Conservation (phyloP, 2,329 filamentous ascomycete species). For the Diaporthe sp. region DNA sequence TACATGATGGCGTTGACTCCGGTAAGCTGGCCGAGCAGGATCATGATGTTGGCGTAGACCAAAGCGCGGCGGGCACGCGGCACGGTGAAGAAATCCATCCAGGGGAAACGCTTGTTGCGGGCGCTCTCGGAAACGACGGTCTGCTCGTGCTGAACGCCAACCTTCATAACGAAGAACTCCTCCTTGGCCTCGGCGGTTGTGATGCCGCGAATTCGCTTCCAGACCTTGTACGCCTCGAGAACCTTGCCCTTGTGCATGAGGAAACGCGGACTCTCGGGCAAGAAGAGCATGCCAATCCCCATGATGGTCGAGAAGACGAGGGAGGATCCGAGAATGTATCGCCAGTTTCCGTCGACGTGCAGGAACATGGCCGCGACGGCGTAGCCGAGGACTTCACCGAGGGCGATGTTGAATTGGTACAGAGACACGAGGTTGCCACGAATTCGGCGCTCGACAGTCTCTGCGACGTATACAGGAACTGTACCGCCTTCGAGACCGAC, state of each 20-base stretch:
- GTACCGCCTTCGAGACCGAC: slow-evolving; percentile 82
- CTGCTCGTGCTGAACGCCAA: slow-evolving; percentile 70
- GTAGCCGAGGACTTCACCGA: slow-evolving; percentile 81
- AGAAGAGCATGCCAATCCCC: slow-evolving; percentile 75
- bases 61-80: slow-evolving; percentile 75
- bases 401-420: slow-evolving; percentile 82
- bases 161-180: slow-evolving; percentile 80
- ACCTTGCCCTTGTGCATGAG: slow-evolving; percentile 75
- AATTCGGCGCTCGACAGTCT: slow-evolving; percentile 75
- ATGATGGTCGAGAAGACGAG: slow-evolving; percentile 77
- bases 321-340: slow-evolving; percentile 80
- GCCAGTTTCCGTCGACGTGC: slow-evolving; percentile 77
- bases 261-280: slow-evolving; percentile 77
- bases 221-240: slow-evolving; percentile 74
- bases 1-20: slow-evolving; percentile 80
- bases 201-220: slow-evolving; percentile 78
- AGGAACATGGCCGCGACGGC: slow-evolving; percentile 80
- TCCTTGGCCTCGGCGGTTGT: slow-evolving; percentile 68
- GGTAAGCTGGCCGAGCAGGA: slow-evolving; percentile 77
- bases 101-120: slow-evolving; percentile 70
- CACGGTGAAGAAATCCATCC: slow-evolving; percentile 81
- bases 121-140: slow-evolving; percentile 63
- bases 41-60: slow-evolving; percentile 78
- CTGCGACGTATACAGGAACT: slow-evolving; percentile 80
- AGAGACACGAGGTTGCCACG: slow-evolving; percentile 80